Evolutionary conservation across 73 alveolate species (phyloP), one percentile per base, ranked within the genome.

Genomic region (Breviolum minutum): DNA sequence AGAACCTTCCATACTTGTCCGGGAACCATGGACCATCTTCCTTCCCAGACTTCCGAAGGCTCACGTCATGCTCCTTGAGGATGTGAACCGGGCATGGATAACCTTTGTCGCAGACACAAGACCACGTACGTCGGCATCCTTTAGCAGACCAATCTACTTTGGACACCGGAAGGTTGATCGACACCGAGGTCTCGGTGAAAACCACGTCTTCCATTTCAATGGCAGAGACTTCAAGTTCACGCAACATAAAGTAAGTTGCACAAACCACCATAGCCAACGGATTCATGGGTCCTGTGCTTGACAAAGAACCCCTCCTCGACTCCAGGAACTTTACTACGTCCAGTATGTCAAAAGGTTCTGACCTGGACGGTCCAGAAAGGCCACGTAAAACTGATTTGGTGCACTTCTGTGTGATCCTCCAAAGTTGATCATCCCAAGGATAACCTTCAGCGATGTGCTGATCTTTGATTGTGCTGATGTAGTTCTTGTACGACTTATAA

Each of bases 111-210:
- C 90, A 82, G 4, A 61, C 5, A 77, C 93, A 84, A 1, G 17
- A 24, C 93, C 93, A 84, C n/a, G 93, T 84, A 17, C 93, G 54
- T 7, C 62, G 32, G 22, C 61, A 13, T 0, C 93, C 93, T 54
- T 84, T 84, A 8, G 93, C 93, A 6, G 40, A 19, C 93, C 93
- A 84, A 29, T 84, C 93, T 26, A 29, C 40, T 61, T 84, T 84
- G 6, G 76, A 60, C n/a, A 63, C 68, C 0, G 93, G 93, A 11
- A 84, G 93, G 26, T 17, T 10, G 20, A 84, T 16, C 26, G 93
- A 20, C 62, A 84, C 77, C 22, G 63, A n/a, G 11, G 8, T 8
- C 2, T 8, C 17, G 29, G 61, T 16, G 13, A 60, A 10, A 7
- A 76, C 26, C 69, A 54, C 22, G n/a, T 84, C 93, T 5, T 17